Evolutionary conservation across 75 land plant species (phyloP).

Genomic region (Pinus tabuliformis): DNA sequence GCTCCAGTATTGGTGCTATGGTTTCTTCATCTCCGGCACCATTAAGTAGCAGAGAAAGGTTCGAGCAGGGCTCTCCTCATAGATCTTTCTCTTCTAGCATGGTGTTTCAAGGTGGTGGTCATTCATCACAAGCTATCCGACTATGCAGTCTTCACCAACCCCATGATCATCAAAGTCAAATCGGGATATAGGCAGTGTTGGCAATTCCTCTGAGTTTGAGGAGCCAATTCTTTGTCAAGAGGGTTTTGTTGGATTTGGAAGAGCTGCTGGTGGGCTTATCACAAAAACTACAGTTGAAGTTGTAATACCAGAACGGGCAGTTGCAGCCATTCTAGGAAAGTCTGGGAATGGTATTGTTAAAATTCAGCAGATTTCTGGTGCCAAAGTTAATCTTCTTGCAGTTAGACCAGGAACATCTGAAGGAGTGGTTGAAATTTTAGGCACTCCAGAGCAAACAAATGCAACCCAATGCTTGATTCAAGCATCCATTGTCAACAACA

Average conservation of each 20-base stretch:
- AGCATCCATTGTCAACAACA: too few species aligned
- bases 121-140: neutral
- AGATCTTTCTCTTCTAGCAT: neutral
- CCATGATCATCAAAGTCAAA: slow-evolving; percentile 3
- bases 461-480: slow-evolving; percentile 75
- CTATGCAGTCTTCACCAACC: neutral
- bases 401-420: slow-evolving; percentile 39
- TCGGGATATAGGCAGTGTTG: too few species aligned
- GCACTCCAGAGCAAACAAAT: slow-evolving; percentile 81
- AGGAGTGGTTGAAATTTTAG: slow-evolving; percentile 72
- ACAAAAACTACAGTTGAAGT: slow-evolving; percentile 75
- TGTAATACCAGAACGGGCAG: slow-evolving; percentile 56
- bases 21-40: neutral
- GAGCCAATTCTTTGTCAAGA: too few species aligned
- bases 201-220: too few species aligned
- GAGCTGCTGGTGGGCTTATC: slow-evolving; percentile 23
- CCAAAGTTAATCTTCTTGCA: slow-evolving; percentile 61
- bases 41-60: slow-evolving; percentile 4
- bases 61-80: neutral
- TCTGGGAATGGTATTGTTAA: slow-evolving; percentile 59
- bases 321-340: slow-evolving; percentile 42
- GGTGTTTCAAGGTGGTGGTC: neutral
- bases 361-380: slow-evolving; percentile 85
- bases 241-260: neutral
- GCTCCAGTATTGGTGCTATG: too few species aligned